Percentiles rank a stretch among this genome's conserved stretches.
These are phyloP conservation scores for Lasiosphaeris hirsuta DNA, from an alignment of 495 filamentous ascomycete genomes.

Conservation along the genomic window DNA sequence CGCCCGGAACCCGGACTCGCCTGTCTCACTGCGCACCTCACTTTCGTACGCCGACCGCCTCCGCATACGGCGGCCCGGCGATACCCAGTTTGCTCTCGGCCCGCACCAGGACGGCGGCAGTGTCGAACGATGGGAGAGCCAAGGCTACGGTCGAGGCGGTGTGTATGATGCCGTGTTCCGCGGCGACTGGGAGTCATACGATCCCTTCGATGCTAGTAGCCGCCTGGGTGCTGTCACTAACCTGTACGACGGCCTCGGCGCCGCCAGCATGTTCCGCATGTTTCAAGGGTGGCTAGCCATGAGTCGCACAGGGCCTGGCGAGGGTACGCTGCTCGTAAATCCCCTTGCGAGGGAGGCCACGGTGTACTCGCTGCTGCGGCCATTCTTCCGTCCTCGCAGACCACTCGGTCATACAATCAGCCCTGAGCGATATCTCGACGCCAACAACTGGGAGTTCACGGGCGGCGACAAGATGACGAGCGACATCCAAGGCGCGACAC, in stretches of 20 bases:
- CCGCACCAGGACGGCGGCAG: slow-evolving; percentile 84
- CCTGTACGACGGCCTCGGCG: slow-evolving; percentile 77
- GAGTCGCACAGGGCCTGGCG: slow-evolving; percentile 64
- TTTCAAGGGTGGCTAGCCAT: slow-evolving; percentile 87
- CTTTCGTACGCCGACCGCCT: slow-evolving; percentile 78
- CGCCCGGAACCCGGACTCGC: slow-evolving; percentile 51
- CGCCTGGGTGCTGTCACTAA: slow-evolving; percentile 67
- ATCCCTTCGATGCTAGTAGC: slow-evolving; percentile 73
- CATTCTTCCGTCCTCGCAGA: slow-evolving; percentile 64
- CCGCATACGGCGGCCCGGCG: slow-evolving; percentile 72
- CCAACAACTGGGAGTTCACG: slow-evolving; percentile 47
- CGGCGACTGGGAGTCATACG: slow-evolving; percentile 78
- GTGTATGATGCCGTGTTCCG: slow-evolving; percentile 72
- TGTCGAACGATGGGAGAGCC: slow-evolving; percentile 81
- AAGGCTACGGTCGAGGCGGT: slow-evolving; percentile 64
- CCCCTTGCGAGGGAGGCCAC: slow-evolving; percentile 71
- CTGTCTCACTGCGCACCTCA: slow-evolving; percentile 58
- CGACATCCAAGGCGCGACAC: slow-evolving; percentile 71
- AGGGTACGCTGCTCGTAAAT: slow-evolving; percentile 82
- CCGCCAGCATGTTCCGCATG: slow-evolving; percentile 81
- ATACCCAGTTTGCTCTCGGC: slow-evolving; percentile 76
- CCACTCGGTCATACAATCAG: slow-evolving; percentile 15
- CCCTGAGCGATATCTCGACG: slow-evolving; percentile 27
- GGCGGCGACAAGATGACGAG: slow-evolving; percentile 49
- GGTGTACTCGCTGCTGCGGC: slow-evolving; percentile 78